Evolutionary conservation across 768 basidiomycete genomes (phyloP), one percentile per base, ranked within the genome.

Genomic region (Psilocybe subaeruginosa): DNA sequence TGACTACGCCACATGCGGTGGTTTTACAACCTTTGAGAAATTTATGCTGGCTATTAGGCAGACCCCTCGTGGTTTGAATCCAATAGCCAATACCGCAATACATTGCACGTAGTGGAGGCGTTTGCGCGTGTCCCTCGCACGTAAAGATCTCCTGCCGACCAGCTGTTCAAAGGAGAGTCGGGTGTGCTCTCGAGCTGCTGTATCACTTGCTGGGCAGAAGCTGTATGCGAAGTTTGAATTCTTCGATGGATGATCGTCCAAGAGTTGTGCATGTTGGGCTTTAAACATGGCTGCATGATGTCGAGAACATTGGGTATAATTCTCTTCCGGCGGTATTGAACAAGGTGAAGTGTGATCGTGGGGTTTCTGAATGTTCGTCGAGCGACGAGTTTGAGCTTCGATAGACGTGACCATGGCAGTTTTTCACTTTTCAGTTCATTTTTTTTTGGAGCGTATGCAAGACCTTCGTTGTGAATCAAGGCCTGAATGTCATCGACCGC

Each of bases 161-260:
- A 99, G 11, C 90, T 85, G 73, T 98, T 99, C 16, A 95, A 70
- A 0, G 95, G 93, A 0, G 95, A 97, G 76, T 99, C 97, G 17
- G 93, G 92, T 2, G 97, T 97, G 65, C 98, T 85, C 14, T 97
- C 97, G 61, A 85, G 87, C 55, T 79, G 76, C 31, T 78, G 74
- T 49, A 95, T 71, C 8, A 92, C 91, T 58, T 91, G 86, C 29
- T 79, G 68, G 46, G 91, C 82, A 37, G 69, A 77, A 5, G 71
- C 70, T 43, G 73, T 59, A 45, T 67, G 61, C 41, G 54, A 71
- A 49, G 64, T 76, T 64, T 77, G 74, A 51, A 73, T 66, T 51
- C 77, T 70, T 1, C 82, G 80, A 73, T 96, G 92, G 1, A 88
- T 83, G 48, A 80, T 77, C 14, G 78, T 73, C 90, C 93, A 99